Conservation (phyloP, 2,329 filamentous ascomycete species). For the Xylaria sp. region DNA sequence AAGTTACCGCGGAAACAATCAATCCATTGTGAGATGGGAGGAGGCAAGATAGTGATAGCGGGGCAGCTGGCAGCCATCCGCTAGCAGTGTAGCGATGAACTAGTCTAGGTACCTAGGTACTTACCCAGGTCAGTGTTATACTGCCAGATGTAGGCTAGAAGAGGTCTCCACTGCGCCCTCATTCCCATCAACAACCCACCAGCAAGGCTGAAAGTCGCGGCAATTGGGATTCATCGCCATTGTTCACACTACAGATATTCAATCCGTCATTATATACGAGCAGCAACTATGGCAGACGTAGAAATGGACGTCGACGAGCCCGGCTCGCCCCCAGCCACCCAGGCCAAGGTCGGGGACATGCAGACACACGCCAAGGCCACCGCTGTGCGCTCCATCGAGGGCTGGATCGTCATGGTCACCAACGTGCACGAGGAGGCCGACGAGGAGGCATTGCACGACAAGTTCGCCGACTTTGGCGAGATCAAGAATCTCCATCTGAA, state of each 20-base stretch:
- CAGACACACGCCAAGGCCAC: slow-evolving; percentile 75
- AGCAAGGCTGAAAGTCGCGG: not conserved
- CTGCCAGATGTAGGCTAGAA: not conserved
- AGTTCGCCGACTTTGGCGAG: slow-evolving; percentile 83
- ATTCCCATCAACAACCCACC: slow-evolving; percentile 5
- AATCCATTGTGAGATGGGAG: too few species aligned
- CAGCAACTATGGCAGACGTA: slow-evolving; percentile 55
- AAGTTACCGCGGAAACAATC: too few species aligned
- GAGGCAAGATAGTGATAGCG: too few species aligned
- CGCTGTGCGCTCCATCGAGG: slow-evolving; percentile 84
- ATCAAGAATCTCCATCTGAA: slow-evolving; percentile 89
- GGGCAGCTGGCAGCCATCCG: too few species aligned
- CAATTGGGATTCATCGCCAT: not conserved
- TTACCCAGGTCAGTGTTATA: too few species aligned
- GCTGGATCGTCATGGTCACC: slow-evolving; percentile 86
- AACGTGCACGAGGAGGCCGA: slow-evolving; percentile 88
- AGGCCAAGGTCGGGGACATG: slow-evolving; percentile 66
- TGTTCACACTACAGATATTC: not conserved
- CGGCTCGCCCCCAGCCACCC: slow-evolving; percentile 42
- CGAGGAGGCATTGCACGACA: slow-evolving; percentile 81
- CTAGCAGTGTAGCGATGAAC: too few species aligned
- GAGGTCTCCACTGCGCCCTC: not conserved
- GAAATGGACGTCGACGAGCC: slow-evolving; percentile 66
- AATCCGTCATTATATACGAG: not conserved
- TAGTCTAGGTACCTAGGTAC: not conserved